Percentiles rank a stretch among this genome's conserved stretches.
These are phyloP conservation scores for Pyrrhoderma noxium DNA, from an alignment of 1,284 basidiomycete genomes.

Conservation along the genomic window DNA sequence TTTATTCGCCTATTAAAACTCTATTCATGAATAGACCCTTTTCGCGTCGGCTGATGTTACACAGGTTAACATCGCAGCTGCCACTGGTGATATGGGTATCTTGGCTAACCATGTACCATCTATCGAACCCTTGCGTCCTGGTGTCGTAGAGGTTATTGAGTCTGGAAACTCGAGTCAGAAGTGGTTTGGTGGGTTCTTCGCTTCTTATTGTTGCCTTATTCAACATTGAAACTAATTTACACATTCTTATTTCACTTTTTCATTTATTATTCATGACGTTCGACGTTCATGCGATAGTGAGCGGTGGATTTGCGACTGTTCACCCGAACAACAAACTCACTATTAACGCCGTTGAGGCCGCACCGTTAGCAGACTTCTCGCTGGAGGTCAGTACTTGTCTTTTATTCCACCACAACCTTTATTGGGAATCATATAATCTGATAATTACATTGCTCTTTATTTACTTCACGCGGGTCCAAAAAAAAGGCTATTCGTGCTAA, in stretches of 20 bases:
- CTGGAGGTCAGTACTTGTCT: slow-evolving; percentile 51
- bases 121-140: slow-evolving; percentile 87
- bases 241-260: neutral
- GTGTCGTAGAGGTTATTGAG: slow-evolving; percentile 91
- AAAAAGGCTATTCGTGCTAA: slow-evolving; percentile 83
- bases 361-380: slow-evolving; percentile 88
- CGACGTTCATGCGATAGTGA: slow-evolving; percentile 60
- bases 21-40: slow-evolving; percentile 56
- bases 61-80: slow-evolving; percentile 90
- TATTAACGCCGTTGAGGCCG: slow-evolving; percentile 96
- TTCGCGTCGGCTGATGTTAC: slow-evolving; percentile 83
- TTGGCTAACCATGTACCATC: slow-evolving; percentile 94
- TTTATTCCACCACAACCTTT: neutral
- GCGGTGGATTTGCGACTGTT: slow-evolving; percentile 95
- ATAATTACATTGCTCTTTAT: neutral
- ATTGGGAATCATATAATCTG: neutral
- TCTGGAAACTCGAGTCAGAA: slow-evolving; percentile 74
- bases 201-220: too few species aligned
- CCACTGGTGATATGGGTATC: slow-evolving; percentile 97
- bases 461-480: neutral
- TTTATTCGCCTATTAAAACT: slow-evolving; percentile 1
- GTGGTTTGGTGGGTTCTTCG: slow-evolving; percentile 80
- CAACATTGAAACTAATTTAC: too few species aligned
- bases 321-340: slow-evolving; percentile 97
- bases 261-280: neutral